Evolutionary conservation across 2,329 filamentous ascomycete species (phyloP).

Genomic region (Xylaria sp.): DNA sequence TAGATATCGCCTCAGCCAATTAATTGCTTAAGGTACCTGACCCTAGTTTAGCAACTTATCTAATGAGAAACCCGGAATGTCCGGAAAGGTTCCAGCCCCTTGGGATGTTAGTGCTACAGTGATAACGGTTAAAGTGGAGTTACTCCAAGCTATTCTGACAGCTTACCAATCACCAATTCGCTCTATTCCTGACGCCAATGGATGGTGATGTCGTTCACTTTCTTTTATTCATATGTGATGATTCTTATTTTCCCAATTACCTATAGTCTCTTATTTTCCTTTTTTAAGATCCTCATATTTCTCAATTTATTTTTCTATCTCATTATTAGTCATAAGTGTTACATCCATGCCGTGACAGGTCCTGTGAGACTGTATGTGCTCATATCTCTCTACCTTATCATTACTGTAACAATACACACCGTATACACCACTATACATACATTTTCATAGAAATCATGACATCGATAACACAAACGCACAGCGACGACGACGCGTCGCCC

Average conservation of each 20-base stretch:
- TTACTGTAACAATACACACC: not conserved
- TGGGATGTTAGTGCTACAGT: conserved; percentile 24
- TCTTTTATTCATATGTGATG: not conserved
- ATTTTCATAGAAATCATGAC: not conserved
- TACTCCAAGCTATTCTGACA: too few relatives aligned
- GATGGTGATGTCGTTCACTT: not conserved
- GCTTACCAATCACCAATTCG: conserved; percentile 26
- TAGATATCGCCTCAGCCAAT: not conserved
- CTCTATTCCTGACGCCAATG: not conserved
- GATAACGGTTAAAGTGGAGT: not conserved
- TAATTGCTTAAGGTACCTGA: not conserved
- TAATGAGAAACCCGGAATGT: conserved; percentile 19
- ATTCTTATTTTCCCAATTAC: not conserved
- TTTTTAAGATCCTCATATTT: not conserved
- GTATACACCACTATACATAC: not conserved
- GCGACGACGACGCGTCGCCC: conserved; percentile 6
- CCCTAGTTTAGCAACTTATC: not conserved
- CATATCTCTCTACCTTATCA: not conserved
- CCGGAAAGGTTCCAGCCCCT: conserved; percentile 30
- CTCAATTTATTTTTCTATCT: not conserved
- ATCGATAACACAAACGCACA: not conserved
- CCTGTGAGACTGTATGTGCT: not conserved
- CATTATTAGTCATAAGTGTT: not conserved
- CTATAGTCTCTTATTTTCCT: not conserved
- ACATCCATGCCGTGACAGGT: not conserved